Evolutionary conservation across 306 rosid species (phyloP).

Genomic region (Quercus ilex): DNA sequence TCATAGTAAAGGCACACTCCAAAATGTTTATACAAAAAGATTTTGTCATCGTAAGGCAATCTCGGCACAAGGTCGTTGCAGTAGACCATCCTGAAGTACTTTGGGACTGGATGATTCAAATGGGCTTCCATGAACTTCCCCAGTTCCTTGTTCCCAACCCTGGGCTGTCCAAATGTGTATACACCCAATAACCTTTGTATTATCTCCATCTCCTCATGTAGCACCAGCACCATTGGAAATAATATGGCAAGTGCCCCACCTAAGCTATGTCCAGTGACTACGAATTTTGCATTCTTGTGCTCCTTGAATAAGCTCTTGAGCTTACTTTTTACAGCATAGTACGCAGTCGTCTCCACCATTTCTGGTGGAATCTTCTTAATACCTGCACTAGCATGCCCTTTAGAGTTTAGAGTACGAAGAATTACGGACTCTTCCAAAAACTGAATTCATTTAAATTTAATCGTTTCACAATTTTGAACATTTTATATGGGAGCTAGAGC

Average conservation of each 20-base stretch:
- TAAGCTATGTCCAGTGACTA: slow-evolving; percentile 78
- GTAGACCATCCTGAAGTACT: slow-evolving; percentile 74
- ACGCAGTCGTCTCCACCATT: slow-evolving; percentile 48
- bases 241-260: slow-evolving; percentile 78
- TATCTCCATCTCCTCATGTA: slow-evolving; percentile 53
- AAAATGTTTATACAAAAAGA: slow-evolving; percentile 67
- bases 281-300: slow-evolving; percentile 63
- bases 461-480: too few species aligned
- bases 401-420: background rate
- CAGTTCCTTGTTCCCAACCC: slow-evolving; percentile 59
- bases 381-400: background rate
- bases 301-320: slow-evolving; percentile 55
- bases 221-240: slow-evolving; percentile 61
- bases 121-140: slow-evolving; percentile 62
- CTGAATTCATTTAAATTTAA: too few species aligned
- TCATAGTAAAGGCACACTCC: slow-evolving; percentile 71
- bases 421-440: too few species aligned
- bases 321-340: slow-evolving; percentile 41
- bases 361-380: slow-evolving; percentile 24
- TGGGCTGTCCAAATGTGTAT: slow-evolving; percentile 81
- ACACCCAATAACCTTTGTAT: slow-evolving; percentile 59
- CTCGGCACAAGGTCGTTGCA: slow-evolving; percentile 79
- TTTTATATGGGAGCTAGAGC: too few species aligned
- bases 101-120: slow-evolving; percentile 39
- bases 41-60: slow-evolving; percentile 68